These are phyloP conservation scores for Neonectria magnoliae DNA, from an alignment of 2,329 filamentous ascomycete genomes.

Conservation along the genomic window DNA sequence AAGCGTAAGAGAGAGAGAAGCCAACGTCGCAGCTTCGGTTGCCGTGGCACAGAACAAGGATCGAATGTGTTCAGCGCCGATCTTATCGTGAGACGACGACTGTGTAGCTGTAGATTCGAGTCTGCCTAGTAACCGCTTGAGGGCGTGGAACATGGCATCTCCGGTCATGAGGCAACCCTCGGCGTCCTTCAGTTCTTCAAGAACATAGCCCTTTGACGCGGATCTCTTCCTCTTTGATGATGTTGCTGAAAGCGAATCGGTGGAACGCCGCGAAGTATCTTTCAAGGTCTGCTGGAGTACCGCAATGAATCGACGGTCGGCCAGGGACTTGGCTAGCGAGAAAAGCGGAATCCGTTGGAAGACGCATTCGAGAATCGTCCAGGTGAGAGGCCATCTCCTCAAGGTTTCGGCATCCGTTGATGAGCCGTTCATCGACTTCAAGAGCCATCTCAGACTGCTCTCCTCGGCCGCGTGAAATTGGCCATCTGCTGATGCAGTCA, in stretches of 20 bases:
- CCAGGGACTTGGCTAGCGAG: conserved; percentile 75
- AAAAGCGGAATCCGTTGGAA: conserved; percentile 74
- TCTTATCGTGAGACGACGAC: conserved; percentile 56
- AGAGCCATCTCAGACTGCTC: conserved; percentile 69
- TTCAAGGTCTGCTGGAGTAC: conserved; percentile 74
- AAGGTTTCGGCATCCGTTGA: conserved; percentile 60
- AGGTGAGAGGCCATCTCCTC: conserved; percentile 65
- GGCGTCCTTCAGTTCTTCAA: conserved; percentile 52
- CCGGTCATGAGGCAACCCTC: conserved; percentile 58
- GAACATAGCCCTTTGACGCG: conserved; percentile 48
- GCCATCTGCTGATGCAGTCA: conserved; percentile 54
- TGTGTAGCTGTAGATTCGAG: conserved; percentile 49
- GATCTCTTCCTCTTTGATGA: conserved; percentile 60
- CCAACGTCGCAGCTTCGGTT: conserved; percentile 56
- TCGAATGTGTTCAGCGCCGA: conserved; percentile 67
- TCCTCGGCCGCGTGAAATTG: conserved; percentile 65
- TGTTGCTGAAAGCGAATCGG: conserved; percentile 39
- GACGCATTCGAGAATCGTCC: conserved; percentile 70
- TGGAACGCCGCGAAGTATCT: conserved; percentile 58
- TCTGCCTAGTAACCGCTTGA: conserved; percentile 58
- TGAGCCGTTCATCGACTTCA: conserved; percentile 67
- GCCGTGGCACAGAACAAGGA: conserved; percentile 64
- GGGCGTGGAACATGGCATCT: conserved; percentile 58
- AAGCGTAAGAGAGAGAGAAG: conserved; percentile 57
- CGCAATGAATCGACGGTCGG: conserved; percentile 73